Evolutionary conservation across 768 basidiomycete genomes (phyloP).

Genomic region (Suillus occidentalis): DNA sequence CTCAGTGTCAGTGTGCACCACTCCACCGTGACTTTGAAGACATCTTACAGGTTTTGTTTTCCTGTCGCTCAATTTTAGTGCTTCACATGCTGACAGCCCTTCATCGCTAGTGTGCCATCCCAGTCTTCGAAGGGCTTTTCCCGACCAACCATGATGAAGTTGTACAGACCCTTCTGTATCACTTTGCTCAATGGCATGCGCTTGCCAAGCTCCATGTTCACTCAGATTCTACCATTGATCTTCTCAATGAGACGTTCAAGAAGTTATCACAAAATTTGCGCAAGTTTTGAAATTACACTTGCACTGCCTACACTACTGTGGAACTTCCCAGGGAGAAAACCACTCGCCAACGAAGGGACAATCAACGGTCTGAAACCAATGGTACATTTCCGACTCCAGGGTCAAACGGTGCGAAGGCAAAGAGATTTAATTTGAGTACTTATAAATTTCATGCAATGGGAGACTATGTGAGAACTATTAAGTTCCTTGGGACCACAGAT

Average conservation of each 20-base stretch:
- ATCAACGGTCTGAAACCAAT: no score
- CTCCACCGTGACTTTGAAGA: no score
- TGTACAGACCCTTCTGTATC: conserved; percentile 27
- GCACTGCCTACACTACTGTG: background rate
- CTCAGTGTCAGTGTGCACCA: no score
- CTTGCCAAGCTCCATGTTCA: conserved; percentile 36
- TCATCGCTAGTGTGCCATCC: conserved; percentile 30
- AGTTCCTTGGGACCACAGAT: conserved; percentile 34
- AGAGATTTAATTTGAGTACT: no score
- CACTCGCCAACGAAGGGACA: no score
- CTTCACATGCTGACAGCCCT: no score
- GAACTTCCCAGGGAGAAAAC: conserved; percentile 22
- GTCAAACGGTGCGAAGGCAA: no score
- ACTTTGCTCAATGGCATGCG: conserved; percentile 34
- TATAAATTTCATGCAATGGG: conserved; percentile 13
- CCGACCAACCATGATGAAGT: conserved; percentile 21
- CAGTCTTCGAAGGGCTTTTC: conserved; percentile 39
- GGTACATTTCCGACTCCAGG: no score
- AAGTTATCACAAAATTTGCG: conserved; percentile 11
- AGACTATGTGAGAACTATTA: conserved; percentile 15
- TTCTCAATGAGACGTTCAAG: conserved; percentile 25
- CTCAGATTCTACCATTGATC: conserved; percentile 16
- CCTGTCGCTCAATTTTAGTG: no score
- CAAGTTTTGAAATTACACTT: conserved; percentile 15
- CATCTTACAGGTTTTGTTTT: no score